Percentiles rank a stretch among this genome's conserved stretches.
Evolutionary conservation across 139 green algal genomes (phyloP).

Genomic region (Auxenochlorella protothecoides): DNA sequence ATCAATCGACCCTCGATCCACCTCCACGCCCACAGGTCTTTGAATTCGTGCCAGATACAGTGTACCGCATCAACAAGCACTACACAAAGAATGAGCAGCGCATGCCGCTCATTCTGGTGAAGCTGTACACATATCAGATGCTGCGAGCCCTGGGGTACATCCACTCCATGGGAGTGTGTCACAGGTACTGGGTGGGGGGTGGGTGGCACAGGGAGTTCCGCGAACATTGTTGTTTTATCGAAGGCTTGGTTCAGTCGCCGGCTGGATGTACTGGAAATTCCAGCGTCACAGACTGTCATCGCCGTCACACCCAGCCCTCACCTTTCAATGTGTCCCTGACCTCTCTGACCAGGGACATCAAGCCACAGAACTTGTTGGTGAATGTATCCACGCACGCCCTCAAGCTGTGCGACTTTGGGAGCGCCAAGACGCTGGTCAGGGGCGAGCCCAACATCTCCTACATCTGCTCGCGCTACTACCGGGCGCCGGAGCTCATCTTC

Average conservation of each 20-base stretch:
- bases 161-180: slow-evolving; percentile 76
- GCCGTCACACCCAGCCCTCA: too few relatives aligned
- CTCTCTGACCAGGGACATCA: slow-evolving; percentile 64
- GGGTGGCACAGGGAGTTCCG: too few relatives aligned
- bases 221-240: too few relatives aligned
- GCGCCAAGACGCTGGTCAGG: slow-evolving; percentile 83
- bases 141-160: slow-evolving; percentile 73
- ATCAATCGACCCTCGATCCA: too few relatives aligned
- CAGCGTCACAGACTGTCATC: too few relatives aligned
- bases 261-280: too few relatives aligned
- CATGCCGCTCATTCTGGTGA: slow-evolving; percentile 88
- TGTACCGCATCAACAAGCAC: slow-evolving; percentile 94
- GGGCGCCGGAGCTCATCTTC: slow-evolving; percentile 98
- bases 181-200: slow-evolving; percentile 32
- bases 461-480: slow-evolving; percentile 96
- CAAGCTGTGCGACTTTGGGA: slow-evolving; percentile 98
- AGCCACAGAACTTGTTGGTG: slow-evolving; percentile 93
- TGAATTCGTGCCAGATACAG: slow-evolving; percentile 97
- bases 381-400: slow-evolving; percentile 86
- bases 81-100: slow-evolving; percentile 87
- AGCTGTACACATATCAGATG: slow-evolving; percentile 93
- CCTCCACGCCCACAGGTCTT: slow-evolving; percentile 27
- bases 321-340: background rate
- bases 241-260: too few relatives aligned
- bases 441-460: slow-evolving; percentile 99